Conservation (phyloP, 2,329 filamentous ascomycete species). For the Cadophora sp. region DNA sequence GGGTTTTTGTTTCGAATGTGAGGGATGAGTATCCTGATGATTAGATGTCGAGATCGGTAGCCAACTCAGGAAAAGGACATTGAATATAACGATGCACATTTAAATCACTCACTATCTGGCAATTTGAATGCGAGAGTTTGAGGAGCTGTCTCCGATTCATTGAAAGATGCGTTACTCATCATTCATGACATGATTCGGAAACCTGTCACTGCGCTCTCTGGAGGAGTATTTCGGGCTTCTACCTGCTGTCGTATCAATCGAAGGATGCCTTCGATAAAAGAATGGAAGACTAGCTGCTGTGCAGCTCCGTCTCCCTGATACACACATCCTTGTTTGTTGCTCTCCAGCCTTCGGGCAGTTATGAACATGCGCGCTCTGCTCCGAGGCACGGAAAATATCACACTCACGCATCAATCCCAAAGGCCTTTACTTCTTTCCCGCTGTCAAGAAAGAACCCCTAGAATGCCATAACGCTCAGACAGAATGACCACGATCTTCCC, state of each 20-base stretch:
- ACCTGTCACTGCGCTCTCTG: background rate
- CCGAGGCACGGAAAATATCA: background rate
- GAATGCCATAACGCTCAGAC: background rate
- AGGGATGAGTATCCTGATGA: slow-evolving; percentile 87
- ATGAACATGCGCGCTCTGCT: background rate
- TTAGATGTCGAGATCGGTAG: slow-evolving; percentile 48
- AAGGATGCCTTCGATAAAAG: background rate
- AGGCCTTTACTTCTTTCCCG: background rate
- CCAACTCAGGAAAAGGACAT: background rate
- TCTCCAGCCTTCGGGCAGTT: background rate
- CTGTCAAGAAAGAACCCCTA: background rate
- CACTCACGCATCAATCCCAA: background rate
- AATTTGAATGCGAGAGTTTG: background rate
- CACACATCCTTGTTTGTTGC: background rate
- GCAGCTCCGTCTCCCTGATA: background rate
- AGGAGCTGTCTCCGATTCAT: background rate
- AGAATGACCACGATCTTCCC: background rate
- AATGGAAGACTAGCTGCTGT: background rate
- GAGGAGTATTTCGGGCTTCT: background rate
- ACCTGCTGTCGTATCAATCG: background rate
- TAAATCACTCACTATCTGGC: background rate
- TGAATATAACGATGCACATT: background rate
- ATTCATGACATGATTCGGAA: background rate
- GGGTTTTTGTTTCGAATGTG: slow-evolving; percentile 83
- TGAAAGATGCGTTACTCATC: background rate